Evolutionary conservation across 2,329 filamentous ascomycete species (phyloP).

Genomic region (Pseudocercospora crystallina): DNA sequence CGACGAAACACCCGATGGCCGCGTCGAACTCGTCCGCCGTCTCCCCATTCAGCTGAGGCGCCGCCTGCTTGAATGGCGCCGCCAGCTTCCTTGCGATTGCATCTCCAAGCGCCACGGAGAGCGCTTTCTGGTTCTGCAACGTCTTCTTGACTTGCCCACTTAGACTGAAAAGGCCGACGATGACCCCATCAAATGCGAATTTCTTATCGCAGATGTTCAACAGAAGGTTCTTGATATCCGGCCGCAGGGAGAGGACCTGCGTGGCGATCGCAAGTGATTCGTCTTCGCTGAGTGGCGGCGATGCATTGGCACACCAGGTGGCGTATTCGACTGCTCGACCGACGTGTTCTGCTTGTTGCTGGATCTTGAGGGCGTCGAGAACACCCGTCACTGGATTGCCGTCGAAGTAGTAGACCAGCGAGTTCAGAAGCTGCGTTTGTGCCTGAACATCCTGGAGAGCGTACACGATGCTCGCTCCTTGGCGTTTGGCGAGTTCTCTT

Average conservation of each 20-base stretch:
- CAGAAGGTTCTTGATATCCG: not conserved
- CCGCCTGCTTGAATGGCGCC: conserved; percentile 1
- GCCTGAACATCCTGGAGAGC: conserved; percentile 3
- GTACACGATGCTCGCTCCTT: conserved; percentile 6
- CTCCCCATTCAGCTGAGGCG: conserved; percentile 3
- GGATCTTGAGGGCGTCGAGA: conserved; percentile 3
- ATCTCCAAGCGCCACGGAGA: conserved; percentile 2
- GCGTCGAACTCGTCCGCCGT: conserved; percentile 6
- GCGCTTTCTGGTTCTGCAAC: conserved; percentile 11
- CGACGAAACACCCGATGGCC: conserved; percentile 5
- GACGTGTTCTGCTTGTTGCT: conserved; percentile 3
- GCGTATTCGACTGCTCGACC: not conserved
- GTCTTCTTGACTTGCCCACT: conserved; percentile 4
- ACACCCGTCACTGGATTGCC: conserved; percentile 1
- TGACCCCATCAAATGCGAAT: not conserved
- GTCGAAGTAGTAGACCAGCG: not conserved
- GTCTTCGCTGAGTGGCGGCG: not conserved
- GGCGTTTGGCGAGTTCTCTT: too few species aligned
- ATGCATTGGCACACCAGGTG: not conserved
- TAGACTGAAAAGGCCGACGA: conserved; percentile 3
- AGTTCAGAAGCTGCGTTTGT: not conserved
- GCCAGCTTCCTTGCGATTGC: conserved; percentile 6
- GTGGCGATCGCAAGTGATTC: conserved; percentile 2
- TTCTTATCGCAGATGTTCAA: not conserved
- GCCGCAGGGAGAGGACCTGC: conserved; percentile 2